Evolutionary conservation across 805 yeast genomes (phyloP).

Genomic region (Sugiyamaella lignohabitans): DNA sequence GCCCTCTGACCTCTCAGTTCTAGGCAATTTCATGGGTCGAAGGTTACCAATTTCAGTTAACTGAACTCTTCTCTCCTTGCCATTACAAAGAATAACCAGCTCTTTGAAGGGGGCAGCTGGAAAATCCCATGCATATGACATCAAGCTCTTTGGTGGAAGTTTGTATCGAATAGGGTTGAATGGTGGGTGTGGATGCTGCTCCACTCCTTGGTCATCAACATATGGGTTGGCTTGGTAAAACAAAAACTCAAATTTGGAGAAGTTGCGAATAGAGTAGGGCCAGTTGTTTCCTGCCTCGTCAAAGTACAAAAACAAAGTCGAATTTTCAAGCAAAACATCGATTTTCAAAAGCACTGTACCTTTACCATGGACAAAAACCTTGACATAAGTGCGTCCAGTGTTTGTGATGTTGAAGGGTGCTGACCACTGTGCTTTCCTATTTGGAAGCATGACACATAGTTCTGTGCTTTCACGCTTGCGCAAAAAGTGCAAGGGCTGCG

Average conservation of each 20-base stretch:
- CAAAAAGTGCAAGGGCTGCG: constrained; percentile 43
- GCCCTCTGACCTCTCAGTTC: constrained; percentile 30
- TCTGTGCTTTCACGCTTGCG: constrained; percentile 52
- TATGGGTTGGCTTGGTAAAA: constrained; percentile 81
- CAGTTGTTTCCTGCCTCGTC: constrained; percentile 69
- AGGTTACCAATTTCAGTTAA: constrained; percentile 89
- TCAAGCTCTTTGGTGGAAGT: constrained; percentile 83
- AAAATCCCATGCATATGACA: constrained; percentile 98
- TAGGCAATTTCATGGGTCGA: constrained; percentile 73
- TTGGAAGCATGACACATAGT: constrained; percentile 51
- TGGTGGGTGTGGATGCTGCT: constrained; percentile 42
- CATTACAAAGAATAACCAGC: constrained; percentile 62
- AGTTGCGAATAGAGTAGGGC: constrained; percentile 92
- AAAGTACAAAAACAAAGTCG: constrained; percentile 72
- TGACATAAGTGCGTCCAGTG: constrained; percentile 72
- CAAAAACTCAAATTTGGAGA: constrained; percentile 77
- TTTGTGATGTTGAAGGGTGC: constrained; percentile 82
- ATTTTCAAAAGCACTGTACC: constrained; percentile 60
- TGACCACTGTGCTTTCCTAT: constrained; percentile 64
- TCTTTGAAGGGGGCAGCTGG: constrained; percentile 88
- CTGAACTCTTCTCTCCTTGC: constrained; percentile 70
- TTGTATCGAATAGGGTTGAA: constrained; percentile 76
- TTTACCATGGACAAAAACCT: constrained; percentile 54
- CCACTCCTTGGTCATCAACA: constrained; percentile 58
- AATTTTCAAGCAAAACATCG: constrained; percentile 69